A percentile compares a stretch with the other conserved stretches of the same genome.
These are phyloP conservation scores for Coniferiporia weirii DNA, from an alignment of 1,284 basidiomycete genomes.

Conservation along the genomic window DNA sequence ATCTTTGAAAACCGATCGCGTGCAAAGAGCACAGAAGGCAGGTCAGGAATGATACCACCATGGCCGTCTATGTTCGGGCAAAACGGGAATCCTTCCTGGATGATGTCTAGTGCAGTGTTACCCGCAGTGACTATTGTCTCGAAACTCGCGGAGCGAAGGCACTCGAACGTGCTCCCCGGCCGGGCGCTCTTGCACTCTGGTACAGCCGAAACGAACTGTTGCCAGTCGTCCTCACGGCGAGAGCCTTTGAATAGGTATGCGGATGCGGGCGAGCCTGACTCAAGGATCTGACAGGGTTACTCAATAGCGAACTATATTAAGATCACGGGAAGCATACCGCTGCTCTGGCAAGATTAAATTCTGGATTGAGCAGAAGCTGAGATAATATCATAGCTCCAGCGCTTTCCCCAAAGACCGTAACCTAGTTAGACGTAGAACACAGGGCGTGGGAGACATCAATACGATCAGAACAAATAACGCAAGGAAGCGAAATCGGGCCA, in stretches of 20 bases:
- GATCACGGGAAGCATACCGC: constrained; percentile 30
- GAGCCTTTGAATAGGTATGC: constrained; percentile 28
- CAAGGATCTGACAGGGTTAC: constrained; percentile 33
- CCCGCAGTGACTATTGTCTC: constrained; percentile 33
- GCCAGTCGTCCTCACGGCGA: constrained; percentile 34
- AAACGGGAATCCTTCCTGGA: constrained; percentile 32
- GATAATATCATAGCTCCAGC: constrained; percentile 45
- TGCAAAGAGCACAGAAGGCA: constrained; percentile 33
- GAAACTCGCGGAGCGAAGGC: constrained; percentile 34
- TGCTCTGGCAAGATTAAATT: constrained; percentile 36
- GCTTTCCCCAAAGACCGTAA: constrained; percentile 51
- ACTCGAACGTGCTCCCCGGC: constrained; percentile 34
- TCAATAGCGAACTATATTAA: too few species aligned
- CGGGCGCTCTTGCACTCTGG: constrained; percentile 31
- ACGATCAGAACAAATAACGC: neutral
- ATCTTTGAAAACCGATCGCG: constrained; percentile 34
- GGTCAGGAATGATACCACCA: constrained; percentile 37
- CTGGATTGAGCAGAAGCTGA: constrained; percentile 38
- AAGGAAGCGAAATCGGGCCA: too few species aligned
- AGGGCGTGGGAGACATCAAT: neutral
- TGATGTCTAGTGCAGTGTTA: constrained; percentile 21
- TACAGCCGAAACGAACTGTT: constrained; percentile 35
- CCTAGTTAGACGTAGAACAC: constrained; percentile 25
- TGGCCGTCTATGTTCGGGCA: constrained; percentile 39
- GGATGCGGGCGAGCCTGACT: constrained; percentile 38